Evolutionary conservation across 73 alveolate genomes (phyloP), one percentile per base, ranked within the genome.

Genomic region (Diophrys appendiculata): DNA sequence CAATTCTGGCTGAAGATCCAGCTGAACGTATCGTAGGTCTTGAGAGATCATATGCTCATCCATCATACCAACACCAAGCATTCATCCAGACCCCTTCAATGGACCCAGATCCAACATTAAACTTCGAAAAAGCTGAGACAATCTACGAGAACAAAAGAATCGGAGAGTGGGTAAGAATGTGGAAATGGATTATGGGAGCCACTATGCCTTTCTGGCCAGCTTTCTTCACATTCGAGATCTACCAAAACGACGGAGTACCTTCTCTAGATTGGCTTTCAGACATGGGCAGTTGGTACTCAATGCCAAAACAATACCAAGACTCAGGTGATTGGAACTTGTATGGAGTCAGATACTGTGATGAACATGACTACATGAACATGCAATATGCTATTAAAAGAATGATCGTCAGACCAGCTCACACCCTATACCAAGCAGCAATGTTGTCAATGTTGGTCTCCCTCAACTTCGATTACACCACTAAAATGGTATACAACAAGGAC

Each of bases 31-130:
- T 92, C 72, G 54, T 86, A 31, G 93, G 97, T 28, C 55, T 88
- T 54, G 97, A 92, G 82, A 78, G 94, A 52, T 92, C 93, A 52
- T 89, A 87, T 55, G 89, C 91, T 72, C 97, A 92, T 81, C 97
- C 97, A 23, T 81, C 88, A 27, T 92, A 92, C 76, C 82, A 88
- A 78, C 88, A 80, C 88, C 80, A 92, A 77, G 95, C 97, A 72
- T 92, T 92, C 91, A 95, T 92, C n/a, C 84, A 92, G 87, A 88
- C 91, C 70, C 95, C 97, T 23, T 81, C 94, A 18, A 86, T 87
- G 90, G 93, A 89, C 75, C 97, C 97, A 27, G 95, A 82, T 77
- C 92, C 97, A 31, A 80, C 95, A 26, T 83, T 92, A 28, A 92
- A 86, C 88, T 92, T 92, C 78, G 97, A 92, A 83, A 86, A 80